Conservation (phyloP, 768 basidiomycete genomes). For the Hygrophorus russula region DNA sequence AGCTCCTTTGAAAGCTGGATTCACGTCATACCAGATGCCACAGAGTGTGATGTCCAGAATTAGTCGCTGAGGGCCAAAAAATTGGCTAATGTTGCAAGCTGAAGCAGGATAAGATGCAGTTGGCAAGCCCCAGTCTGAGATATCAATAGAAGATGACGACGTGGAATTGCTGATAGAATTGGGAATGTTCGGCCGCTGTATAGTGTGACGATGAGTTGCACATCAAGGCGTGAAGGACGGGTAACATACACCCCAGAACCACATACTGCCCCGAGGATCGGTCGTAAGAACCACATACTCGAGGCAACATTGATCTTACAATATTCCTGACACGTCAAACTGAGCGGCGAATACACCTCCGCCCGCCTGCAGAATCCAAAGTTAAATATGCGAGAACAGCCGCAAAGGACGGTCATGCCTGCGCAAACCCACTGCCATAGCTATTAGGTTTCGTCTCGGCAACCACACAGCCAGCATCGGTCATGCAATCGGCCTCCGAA, state of each 20-base stretch:
- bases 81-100: constrained; percentile 28
- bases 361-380: constrained; percentile 17
- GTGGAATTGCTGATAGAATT: constrained; percentile 18
- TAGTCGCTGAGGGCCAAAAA: constrained; percentile 35
- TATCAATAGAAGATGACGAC: constrained; percentile 21
- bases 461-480: constrained; percentile 32
- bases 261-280: constrained; percentile 20
- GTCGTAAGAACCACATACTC: not conserved
- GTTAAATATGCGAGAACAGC: no score
- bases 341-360: constrained; percentile 56
- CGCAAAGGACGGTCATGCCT: not conserved
- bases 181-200: constrained; percentile 26
- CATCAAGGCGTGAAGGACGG: constrained; percentile 9
- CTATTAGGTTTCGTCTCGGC: constrained; percentile 30
- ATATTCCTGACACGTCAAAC: constrained; percentile 42
- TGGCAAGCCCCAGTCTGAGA: constrained; percentile 32
- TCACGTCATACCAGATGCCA: constrained; percentile 25
- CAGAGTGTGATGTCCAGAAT: constrained; percentile 46
- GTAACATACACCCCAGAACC: constrained; percentile 34
- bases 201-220: constrained; percentile 6
- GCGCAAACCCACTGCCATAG: constrained; percentile 36
- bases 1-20: not conserved
- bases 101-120: constrained; percentile 27
- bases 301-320: constrained; percentile 11
- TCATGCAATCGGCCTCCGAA: constrained; percentile 19